Evolutionary conservation across 495 filamentous ascomycete species (phyloP).

Genomic region (Hypoxylon lenormandii): DNA sequence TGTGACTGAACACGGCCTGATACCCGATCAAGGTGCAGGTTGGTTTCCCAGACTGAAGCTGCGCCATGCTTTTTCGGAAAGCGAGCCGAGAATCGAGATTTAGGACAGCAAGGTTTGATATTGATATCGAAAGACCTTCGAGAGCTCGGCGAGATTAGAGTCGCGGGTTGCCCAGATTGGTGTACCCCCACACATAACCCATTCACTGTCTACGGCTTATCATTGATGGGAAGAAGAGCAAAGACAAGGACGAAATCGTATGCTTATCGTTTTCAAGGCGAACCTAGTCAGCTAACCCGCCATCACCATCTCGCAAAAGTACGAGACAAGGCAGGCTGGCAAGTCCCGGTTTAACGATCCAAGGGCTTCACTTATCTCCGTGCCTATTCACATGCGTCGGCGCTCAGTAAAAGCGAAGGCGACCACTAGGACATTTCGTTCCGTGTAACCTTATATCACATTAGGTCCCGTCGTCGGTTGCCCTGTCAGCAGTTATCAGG

Average conservation of each 20-base stretch:
- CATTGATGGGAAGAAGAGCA: neutral
- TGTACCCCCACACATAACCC: constrained; percentile 27
- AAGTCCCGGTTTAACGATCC: neutral
- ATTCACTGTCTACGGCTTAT: too few species aligned
- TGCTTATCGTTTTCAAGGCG: constrained; percentile 27
- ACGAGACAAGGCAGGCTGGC: constrained; percentile 3
- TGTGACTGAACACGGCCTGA: constrained; percentile 23
- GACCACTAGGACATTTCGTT: constrained; percentile 23
- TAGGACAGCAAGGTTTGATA: constrained; percentile 12
- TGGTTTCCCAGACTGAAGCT: constrained; percentile 1
- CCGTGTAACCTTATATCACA: constrained; percentile 26
- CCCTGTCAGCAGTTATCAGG: constrained; percentile 22
- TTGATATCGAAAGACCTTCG: constrained; percentile 2
- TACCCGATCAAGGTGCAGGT: constrained; percentile 23
- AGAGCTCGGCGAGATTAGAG: neutral
- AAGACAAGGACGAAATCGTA: constrained; percentile 12
- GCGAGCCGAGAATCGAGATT: constrained; percentile 36
- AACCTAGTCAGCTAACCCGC: neutral
- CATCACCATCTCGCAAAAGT: neutral
- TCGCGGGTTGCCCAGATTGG: constrained; percentile 9
- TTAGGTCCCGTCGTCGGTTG: constrained; percentile 4
- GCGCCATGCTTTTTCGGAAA: constrained; percentile 17
- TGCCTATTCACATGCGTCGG: constrained; percentile 5
- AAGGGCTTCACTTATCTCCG: constrained; percentile 3
- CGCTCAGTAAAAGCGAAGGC: too few species aligned